phyloP scores from a whole-genome alignment of 1,284 basidiomycete genomes.

The Pascua guehoae region DNA sequence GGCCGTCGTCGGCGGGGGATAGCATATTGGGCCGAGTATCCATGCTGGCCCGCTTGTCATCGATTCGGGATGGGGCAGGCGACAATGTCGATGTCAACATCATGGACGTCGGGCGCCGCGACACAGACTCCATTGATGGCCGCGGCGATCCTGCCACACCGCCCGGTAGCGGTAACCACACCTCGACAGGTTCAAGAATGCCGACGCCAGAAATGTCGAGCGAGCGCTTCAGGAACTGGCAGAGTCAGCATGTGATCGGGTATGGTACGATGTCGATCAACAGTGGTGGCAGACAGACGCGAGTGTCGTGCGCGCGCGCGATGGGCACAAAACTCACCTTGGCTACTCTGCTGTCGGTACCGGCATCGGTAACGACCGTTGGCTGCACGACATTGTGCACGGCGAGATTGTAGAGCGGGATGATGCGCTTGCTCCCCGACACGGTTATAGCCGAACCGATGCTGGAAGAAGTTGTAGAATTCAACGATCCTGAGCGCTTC shows the following conservation, averaged over 20 bases:
- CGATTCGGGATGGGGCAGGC: slow-evolving; percentile 26
- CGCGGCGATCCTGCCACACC: slow-evolving; percentile 9
- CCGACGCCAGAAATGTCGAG: slow-evolving; percentile 77
- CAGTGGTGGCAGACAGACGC: background rate
- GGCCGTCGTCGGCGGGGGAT: slow-evolving; percentile 20
- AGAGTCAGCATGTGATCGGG: slow-evolving; percentile 18
- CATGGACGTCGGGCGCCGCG: slow-evolving; percentile 29
- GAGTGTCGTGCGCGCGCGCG: background rate
- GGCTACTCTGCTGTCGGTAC: slow-evolving; percentile 90
- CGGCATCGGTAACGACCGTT: slow-evolving; percentile 63
- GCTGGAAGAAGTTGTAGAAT: slow-evolving; percentile 13
- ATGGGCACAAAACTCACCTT: slow-evolving; percentile 48
- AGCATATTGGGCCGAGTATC: slow-evolving; percentile 21
- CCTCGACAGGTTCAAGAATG: slow-evolving; percentile 74
- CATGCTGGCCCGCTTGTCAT: slow-evolving; percentile 21
- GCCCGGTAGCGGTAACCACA: slow-evolving; percentile 54
- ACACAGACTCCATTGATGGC: slow-evolving; percentile 9
- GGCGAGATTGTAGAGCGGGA: slow-evolving; percentile 88
- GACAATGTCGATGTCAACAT: slow-evolving; percentile 28
- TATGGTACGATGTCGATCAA: background rate
- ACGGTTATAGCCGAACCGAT: background rate
- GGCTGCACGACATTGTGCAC: slow-evolving; percentile 86
- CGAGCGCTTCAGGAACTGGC: slow-evolving; percentile 67
- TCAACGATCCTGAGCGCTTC: slow-evolving; percentile 24
- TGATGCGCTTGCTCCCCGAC: slow-evolving; percentile 58